Conservation (phyloP, 306 rosid genomes). For the Nissolia schottii region DNA sequence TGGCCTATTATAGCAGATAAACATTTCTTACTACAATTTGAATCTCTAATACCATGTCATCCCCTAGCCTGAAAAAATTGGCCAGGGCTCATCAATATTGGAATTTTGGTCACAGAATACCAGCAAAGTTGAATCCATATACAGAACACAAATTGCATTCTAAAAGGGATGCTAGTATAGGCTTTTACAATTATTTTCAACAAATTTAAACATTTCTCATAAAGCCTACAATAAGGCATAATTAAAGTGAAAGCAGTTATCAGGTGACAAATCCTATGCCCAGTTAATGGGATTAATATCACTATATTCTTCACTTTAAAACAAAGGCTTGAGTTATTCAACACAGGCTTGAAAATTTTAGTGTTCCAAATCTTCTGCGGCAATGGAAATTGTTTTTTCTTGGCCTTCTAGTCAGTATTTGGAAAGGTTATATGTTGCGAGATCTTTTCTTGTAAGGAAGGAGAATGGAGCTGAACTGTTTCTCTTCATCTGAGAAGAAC, state of each 20-base stretch:
- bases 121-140: neutral
- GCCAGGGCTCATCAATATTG: constrained; percentile 12
- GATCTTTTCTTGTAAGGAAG: neutral
- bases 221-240: constrained; percentile 26
- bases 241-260: constrained; percentile 47
- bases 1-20: neutral
- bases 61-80: constrained; percentile 1
- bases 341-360: constrained; percentile 5
- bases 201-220: neutral
- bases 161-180: neutral
- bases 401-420: neutral
- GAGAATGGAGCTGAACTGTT: neutral
- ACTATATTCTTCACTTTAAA: constrained; percentile 43
- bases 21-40: neutral
- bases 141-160: neutral
- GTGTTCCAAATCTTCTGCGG: constrained; percentile 42
- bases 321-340: constrained; percentile 27
- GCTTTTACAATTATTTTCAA: neutral
- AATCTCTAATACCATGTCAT: neutral
- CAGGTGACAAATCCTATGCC: constrained; percentile 50
- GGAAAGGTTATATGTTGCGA: constrained; percentile 15
- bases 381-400: constrained; percentile 14
- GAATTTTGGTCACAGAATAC: neutral
- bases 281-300: constrained; percentile 37
- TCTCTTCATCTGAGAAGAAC: neutral